phyloP scores from a whole-genome alignment of 345 rosid species.

The Conringia planisiliqua region DNA sequence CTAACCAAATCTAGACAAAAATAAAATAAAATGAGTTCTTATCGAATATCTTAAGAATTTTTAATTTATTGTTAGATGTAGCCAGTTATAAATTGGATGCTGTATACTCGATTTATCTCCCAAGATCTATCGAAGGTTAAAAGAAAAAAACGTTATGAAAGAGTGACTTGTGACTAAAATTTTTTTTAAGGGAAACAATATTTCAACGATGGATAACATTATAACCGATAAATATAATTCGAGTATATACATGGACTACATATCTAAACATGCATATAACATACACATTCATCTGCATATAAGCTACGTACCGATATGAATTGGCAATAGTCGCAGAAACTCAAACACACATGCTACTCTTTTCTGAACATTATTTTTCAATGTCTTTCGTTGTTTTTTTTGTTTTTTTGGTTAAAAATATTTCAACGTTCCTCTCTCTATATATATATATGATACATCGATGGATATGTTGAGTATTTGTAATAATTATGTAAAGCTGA shows the following conservation, averaged over 20 bases:
- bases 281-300: not conserved
- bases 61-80: not conserved
- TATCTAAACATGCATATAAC: not conserved
- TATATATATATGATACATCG: not conserved
- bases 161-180: not conserved
- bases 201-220: not conserved
- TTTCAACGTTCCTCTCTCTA: not conserved
- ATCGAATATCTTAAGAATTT: not conserved
- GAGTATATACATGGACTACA: not conserved
- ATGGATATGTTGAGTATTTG: not conserved
- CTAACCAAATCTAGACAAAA: not conserved
- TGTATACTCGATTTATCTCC: not conserved
- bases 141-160: conserved; percentile 2
- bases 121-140: not conserved
- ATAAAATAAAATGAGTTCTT: not conserved
- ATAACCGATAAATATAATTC: not conserved
- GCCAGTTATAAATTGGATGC: not conserved
- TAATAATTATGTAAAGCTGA: not conserved
- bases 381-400: not conserved
- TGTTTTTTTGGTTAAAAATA: not conserved
- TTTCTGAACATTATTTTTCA: not conserved
- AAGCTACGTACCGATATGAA: conserved; percentile 24
- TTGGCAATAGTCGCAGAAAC: conserved; percentile 3
- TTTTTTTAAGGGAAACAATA: not conserved
- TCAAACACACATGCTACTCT: not conserved